Conservation (phyloP, 2,329 filamentous ascomycete genomes). For the Microsporum ferrugineum region DNA sequence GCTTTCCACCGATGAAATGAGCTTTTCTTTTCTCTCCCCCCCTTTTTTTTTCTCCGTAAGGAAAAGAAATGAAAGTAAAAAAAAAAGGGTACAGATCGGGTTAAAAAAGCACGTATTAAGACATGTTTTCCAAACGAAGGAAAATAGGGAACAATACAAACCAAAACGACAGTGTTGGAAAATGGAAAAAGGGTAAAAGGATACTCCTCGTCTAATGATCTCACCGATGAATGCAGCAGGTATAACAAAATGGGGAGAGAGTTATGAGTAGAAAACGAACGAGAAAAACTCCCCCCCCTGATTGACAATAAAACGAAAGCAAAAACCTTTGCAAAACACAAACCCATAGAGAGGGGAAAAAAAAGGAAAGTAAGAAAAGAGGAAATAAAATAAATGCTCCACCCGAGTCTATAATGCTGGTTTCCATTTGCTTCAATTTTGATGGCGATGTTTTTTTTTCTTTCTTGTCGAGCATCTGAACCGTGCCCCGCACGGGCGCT, state of each 20-base stretch:
- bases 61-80: slow-evolving; percentile 6
- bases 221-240: slow-evolving; percentile 8
- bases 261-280: background rate
- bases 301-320: background rate
- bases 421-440: slow-evolving; percentile 11
- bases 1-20: slow-evolving; percentile 3
- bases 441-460: background rate
- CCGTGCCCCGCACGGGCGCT: slow-evolving; percentile 13
- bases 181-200: background rate
- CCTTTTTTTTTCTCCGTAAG: slow-evolving; percentile 2
- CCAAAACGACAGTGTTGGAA: background rate
- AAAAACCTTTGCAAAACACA: slow-evolving; percentile 1
- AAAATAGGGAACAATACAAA: slow-evolving; percentile 5
- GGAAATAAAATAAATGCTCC: slow-evolving; percentile 12
- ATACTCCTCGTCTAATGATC: background rate
- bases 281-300: background rate
- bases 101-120: slow-evolving; percentile 2
- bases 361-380: background rate
- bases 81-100: background rate
- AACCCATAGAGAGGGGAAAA: slow-evolving; percentile 4
- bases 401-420: slow-evolving; percentile 16
- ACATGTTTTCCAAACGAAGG: slow-evolving; percentile 5
- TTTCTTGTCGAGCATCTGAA: slow-evolving; percentile 7
- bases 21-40: background rate
- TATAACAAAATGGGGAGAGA: slow-evolving; percentile 1